phyloP scores from a whole-genome alignment of 768 basidiomycete genomes.

The Podaxis pistillaris region DNA sequence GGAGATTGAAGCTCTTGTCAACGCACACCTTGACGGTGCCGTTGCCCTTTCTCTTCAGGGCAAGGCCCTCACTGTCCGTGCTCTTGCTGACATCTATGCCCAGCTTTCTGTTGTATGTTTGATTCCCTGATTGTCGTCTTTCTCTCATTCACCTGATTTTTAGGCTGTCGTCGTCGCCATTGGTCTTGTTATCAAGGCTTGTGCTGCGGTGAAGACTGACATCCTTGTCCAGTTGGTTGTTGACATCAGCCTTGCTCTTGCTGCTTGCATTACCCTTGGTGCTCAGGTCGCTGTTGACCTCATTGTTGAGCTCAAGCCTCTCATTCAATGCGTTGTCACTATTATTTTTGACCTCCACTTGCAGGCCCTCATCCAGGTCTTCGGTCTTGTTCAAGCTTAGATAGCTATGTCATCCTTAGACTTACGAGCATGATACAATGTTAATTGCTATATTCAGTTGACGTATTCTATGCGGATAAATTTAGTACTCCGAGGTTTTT shows the following conservation, averaged over 20 bases:
- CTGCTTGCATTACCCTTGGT: constrained; percentile 9
- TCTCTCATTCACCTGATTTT: background rate
- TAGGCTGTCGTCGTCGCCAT: background rate
- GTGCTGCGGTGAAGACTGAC: constrained; percentile 9
- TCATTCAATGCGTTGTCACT: background rate
- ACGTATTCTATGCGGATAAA: background rate
- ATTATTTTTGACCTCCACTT: constrained; percentile 6
- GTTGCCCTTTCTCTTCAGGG: constrained; percentile 16
- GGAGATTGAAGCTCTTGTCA: constrained; percentile 18
- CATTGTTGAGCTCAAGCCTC: background rate
- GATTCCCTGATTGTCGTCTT: background rate
- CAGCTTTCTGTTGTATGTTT: constrained; percentile 16
- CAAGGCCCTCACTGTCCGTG: constrained; percentile 15
- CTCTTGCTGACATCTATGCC: constrained; percentile 13
- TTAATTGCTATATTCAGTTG: background rate
- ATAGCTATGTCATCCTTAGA: background rate
- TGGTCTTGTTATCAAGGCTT: constrained; percentile 2
- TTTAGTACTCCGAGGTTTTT: no score
- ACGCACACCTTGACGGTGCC: background rate
- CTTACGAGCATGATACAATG: background rate
- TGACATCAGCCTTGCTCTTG: constrained; percentile 12
- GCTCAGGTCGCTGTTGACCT: background rate
- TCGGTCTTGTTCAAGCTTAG: background rate
- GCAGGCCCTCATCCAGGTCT: constrained; percentile 1
- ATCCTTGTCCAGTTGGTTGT: constrained; percentile 15